Evolutionary conservation across 1,139 yeast genomes (phyloP), one percentile per base, ranked within the genome.

Genomic region (Protomyces lactucae-debilis): DNA sequence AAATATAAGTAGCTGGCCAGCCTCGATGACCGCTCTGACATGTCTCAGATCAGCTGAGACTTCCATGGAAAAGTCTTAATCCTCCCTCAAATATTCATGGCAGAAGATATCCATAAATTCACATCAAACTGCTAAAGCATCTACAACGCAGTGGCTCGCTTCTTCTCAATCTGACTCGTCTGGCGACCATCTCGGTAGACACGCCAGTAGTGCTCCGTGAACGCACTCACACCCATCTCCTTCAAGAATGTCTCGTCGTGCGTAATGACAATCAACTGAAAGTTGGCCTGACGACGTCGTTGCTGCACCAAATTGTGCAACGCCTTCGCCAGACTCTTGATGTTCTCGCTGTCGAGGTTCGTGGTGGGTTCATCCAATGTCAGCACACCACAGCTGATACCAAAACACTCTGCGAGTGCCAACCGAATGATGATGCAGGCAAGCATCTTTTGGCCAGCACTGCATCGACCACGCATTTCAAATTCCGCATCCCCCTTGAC

Each of bases 321-420:
- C 0, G 97, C 87, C 69, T 81, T 83, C 0, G 98, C 99, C 67
- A 95, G 81, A 32, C 96, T 85, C 71, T 88, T 95, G 60, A 92
- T 85, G 73, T 95, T 95, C 66, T 88, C 97, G 65, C 83, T 84
- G 76, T 95, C 99, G 68, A 95, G 79, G 71, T 95, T 95, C 0
- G 99, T 95, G 0, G 99, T 95, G 5, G 99, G 99, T 76, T 95
- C 99, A 76, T 95, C 99, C 54, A 95, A 79, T 0, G 98, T 96
- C 71, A 95, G 89, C 73, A 93, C 87, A 61, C 99, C 99, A 77
- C 97, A 93, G 73, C 88, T 90, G 0, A 85, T 82, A 8, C 99
- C 99, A 78, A 95, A 93, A 72, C 98, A 90, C 74, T 95, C 99
- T 0, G 98, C 95, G 60, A 95, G 78, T 0, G 98, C 97, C 66